These are phyloP conservation scores for Botryotinia convoluta DNA, from an alignment of 2,329 filamentous ascomycete genomes.

Conservation along the genomic window DNA sequence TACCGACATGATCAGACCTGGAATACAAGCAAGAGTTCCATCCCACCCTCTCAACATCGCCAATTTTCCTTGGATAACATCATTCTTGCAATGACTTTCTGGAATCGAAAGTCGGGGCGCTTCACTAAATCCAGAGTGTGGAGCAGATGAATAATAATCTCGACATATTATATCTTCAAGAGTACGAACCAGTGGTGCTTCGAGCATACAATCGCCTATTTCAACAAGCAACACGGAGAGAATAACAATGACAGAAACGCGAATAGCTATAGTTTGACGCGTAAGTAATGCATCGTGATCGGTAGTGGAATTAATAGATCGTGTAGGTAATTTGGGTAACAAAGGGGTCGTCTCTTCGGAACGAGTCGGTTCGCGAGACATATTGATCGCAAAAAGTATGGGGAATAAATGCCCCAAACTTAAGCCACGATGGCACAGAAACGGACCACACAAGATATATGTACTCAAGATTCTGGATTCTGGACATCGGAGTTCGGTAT, in stretches of 20 bases:
- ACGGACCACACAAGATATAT: not conserved
- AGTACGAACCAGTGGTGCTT: constrained; percentile 48
- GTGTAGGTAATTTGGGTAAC: not conserved
- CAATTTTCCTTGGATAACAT: constrained; percentile 50
- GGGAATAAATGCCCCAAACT: not conserved
- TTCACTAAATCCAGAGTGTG: constrained; percentile 27
- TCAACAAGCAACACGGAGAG: constrained; percentile 41
- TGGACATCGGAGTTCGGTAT: not conserved
- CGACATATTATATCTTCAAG: constrained; percentile 55
- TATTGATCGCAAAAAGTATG: not conserved
- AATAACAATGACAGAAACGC: constrained; percentile 12
- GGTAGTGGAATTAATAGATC: not conserved
- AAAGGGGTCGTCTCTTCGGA: constrained; percentile 6
- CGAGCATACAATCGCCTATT: constrained; percentile 41
- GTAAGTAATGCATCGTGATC: not conserved
- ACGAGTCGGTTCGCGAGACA: not conserved
- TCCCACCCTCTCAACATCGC: constrained; percentile 52
- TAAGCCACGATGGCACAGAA: not conserved
- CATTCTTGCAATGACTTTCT: constrained; percentile 50
- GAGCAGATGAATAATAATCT: constrained; percentile 44
- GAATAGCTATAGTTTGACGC: not conserved
- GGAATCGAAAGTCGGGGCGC: constrained; percentile 27
- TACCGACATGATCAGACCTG: constrained; percentile 39
- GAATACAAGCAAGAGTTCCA: constrained; percentile 46
- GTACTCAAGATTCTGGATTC: not conserved